Percentiles rank a stretch among this genome's conserved stretches.
Conservation (phyloP, 2,329 filamentous ascomycete species). For the Tolypocladium pustulatum region DNA sequence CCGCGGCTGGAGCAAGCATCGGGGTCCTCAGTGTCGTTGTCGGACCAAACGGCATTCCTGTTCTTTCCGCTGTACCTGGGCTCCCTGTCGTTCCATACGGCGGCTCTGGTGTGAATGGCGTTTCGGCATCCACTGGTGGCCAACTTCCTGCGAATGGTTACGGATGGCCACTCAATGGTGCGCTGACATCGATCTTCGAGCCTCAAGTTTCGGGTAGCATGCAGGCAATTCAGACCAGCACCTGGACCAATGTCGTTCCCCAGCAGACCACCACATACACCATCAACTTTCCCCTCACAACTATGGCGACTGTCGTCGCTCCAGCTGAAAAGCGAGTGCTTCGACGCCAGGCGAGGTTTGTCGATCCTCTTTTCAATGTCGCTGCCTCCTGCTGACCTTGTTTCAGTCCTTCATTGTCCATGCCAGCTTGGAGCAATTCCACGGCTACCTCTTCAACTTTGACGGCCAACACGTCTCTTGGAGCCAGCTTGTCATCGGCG, state of each 20-base stretch:
- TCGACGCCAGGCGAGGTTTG: slow-evolving; percentile 19
- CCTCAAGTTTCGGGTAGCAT: slow-evolving; percentile 4
- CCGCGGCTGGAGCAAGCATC: slow-evolving; percentile 12
- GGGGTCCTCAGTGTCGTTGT: slow-evolving; percentile 14
- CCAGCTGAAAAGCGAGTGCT: slow-evolving; percentile 14
- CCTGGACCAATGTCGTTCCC: slow-evolving; percentile 27
- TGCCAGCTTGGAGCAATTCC: slow-evolving; percentile 19
- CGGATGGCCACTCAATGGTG: slow-evolving; percentile 12
- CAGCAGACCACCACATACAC: slow-evolving; percentile 29
- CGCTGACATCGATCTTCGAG: slow-evolving; percentile 12
- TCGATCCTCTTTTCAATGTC: neutral
- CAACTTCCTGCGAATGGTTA: slow-evolving; percentile 11
- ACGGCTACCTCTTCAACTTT: slow-evolving; percentile 10
- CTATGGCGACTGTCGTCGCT: slow-evolving; percentile 21
- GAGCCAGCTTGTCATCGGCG: slow-evolving; percentile 14
- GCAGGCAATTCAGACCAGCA: slow-evolving; percentile 21
- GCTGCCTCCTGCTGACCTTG: neutral
- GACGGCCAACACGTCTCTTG: slow-evolving; percentile 10
- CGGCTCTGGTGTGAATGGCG: slow-evolving; percentile 5
- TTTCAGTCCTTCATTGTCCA: slow-evolving; percentile 8
- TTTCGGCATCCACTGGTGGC: slow-evolving; percentile 5
- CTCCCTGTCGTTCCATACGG: slow-evolving; percentile 9
- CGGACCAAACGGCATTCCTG: slow-evolving; percentile 9
- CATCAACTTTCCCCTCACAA: slow-evolving; percentile 26
- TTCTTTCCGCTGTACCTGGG: slow-evolving; percentile 9